phyloP scores from a whole-genome alignment of 2,329 filamentous ascomycete species.

The Penicillium sp. region DNA sequence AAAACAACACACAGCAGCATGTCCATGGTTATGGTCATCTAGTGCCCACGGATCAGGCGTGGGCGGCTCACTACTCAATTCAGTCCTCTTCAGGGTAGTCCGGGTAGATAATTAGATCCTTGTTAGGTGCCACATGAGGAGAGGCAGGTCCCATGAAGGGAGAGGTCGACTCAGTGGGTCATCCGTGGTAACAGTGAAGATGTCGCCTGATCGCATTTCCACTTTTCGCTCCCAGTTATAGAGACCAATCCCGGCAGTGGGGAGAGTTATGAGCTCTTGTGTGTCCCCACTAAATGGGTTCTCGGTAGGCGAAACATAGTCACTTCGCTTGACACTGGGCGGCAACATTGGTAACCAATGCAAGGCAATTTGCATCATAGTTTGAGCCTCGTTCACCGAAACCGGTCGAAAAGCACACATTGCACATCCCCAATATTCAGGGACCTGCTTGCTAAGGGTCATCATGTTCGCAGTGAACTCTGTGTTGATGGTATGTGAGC shows the following conservation, averaged over 20 bases:
- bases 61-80: too few relatives aligned
- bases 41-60: neutral
- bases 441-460: neutral
- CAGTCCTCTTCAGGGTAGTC: too few relatives aligned
- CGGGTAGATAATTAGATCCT: neutral
- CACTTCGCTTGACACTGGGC: neutral
- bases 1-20: neutral
- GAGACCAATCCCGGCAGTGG: neutral
- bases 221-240: neutral
- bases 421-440: neutral
- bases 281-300: neutral
- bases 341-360: conserved; percentile 1
- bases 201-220: neutral
- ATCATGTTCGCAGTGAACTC: conserved; percentile 2
- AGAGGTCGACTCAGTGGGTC: neutral
- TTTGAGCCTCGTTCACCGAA: neutral
- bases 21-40: neutral
- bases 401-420: conserved; percentile 2
- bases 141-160: conserved; percentile 2
- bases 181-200: conserved; percentile 2
- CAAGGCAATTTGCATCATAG: neutral
- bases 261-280: neutral
- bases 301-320: neutral
- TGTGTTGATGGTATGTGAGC: neutral
- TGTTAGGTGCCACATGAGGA: conserved; percentile 1